Evolutionary conservation across 495 filamentous ascomycete species (phyloP).

Genomic region (Neurospora pannonica): DNA sequence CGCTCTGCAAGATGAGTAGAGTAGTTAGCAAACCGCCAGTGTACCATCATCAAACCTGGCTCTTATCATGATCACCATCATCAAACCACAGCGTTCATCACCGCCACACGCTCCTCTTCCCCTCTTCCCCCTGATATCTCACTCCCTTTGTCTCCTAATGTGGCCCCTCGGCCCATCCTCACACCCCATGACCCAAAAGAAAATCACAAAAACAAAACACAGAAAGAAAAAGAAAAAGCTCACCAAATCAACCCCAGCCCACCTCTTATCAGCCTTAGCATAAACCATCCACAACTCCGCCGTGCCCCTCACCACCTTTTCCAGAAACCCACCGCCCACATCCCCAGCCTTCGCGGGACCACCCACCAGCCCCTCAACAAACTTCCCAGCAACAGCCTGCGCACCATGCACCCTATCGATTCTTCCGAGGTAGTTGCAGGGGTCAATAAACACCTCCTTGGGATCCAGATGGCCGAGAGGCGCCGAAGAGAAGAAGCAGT

Average conservation of each 20-base stretch:
- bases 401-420: constrained; percentile 60
- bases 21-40: no score
- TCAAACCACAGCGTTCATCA: no score
- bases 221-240: constrained; percentile 7
- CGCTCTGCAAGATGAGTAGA: no score
- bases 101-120: no score
- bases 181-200: no score
- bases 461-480: constrained; percentile 25
- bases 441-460: constrained; percentile 25
- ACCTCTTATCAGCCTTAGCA: constrained; percentile 74
- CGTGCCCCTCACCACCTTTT: background rate
- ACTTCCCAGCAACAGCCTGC: constrained; percentile 47
- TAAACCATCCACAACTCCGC: constrained; percentile 86
- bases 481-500: constrained; percentile 74
- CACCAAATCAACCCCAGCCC: constrained; percentile 67
- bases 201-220: background rate
- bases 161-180: no score
- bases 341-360: background rate
- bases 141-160: no score
- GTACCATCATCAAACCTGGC: no score
- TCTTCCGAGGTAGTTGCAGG: constrained; percentile 32
- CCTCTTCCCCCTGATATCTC: no score
- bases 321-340: background rate
- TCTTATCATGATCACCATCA: no score
- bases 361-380: background rate